phyloP scores from a whole-genome alignment of 2,329 filamentous ascomycete species.

The Tolypocladium guangdongense region DNA sequence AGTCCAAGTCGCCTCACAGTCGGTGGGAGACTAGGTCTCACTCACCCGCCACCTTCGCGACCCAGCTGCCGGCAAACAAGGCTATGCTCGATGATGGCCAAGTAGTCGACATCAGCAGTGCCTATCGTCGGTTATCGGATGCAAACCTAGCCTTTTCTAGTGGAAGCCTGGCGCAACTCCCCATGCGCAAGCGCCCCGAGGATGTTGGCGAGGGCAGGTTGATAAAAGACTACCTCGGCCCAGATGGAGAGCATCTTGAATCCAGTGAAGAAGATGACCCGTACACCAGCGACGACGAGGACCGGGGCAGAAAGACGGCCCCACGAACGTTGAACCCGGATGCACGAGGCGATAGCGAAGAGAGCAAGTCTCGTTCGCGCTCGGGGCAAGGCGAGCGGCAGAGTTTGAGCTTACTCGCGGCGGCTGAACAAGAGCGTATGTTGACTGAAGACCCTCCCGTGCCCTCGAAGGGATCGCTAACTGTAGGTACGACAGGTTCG shows the following conservation, averaged over 20 bases:
- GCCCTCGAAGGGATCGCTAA: constrained; percentile 10
- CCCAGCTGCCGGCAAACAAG: constrained; percentile 18
- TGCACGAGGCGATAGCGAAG: constrained; percentile 22
- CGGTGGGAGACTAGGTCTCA: constrained; percentile 30
- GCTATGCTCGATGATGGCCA: constrained; percentile 49
- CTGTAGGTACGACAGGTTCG: constrained; percentile 28
- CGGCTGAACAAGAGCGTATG: constrained; percentile 70
- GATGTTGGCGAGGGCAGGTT: constrained; percentile 42
- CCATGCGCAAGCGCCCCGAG: constrained; percentile 40
- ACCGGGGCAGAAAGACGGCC: constrained; percentile 47
- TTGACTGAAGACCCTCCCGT: constrained; percentile 8
- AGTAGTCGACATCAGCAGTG: constrained; percentile 55
- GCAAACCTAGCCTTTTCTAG: constrained; percentile 54
- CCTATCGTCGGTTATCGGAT: constrained; percentile 62
- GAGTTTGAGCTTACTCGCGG: constrained; percentile 55
- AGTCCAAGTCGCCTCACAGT: constrained; percentile 43
- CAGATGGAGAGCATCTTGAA: constrained; percentile 55
- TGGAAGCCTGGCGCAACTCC: constrained; percentile 50
- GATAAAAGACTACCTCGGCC: constrained; percentile 55
- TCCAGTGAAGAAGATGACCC: constrained; percentile 62
- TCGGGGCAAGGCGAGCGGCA: constrained; percentile 28
- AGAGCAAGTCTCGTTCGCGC: constrained; percentile 19
- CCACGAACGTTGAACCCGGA: constrained; percentile 34
- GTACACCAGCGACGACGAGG: constrained; percentile 55
- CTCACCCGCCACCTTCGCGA: constrained; percentile 20